Conservation (phyloP, 208 protist genomes). For the Entamoeba invadens region DNA sequence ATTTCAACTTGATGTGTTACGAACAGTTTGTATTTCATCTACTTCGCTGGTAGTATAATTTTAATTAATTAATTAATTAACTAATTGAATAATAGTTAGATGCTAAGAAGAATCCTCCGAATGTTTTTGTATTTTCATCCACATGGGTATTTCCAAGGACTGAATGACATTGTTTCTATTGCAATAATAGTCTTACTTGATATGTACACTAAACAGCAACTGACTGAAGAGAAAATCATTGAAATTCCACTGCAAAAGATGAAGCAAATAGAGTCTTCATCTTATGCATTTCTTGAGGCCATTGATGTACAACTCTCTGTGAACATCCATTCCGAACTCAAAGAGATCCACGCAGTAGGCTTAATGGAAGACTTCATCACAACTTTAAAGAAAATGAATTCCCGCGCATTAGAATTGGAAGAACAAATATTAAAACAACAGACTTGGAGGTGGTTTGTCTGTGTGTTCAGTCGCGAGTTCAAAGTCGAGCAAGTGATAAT, state of each 20-base stretch:
- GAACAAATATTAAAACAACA: background rate
- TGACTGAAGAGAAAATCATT: background rate
- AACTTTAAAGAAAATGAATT: background rate
- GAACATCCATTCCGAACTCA: background rate
- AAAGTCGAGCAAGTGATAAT: background rate
- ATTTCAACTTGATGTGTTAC: background rate
- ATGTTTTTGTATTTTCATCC: background rate
- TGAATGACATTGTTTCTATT: background rate
- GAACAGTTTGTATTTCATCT: no score
- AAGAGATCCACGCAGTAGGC: background rate
- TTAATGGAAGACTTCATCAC: background rate
- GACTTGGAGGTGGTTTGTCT: background rate
- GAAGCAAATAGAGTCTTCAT: background rate
- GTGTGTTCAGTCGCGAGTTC: background rate
- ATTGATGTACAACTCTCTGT: background rate
- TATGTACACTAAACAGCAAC: background rate
- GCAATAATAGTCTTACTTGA: background rate
- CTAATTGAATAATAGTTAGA: no score
- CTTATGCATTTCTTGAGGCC: background rate
- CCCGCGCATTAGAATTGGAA: background rate
- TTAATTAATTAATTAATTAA: no score
- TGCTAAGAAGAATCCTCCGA: background rate
- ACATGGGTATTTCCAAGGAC: background rate
- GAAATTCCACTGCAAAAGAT: background rate
- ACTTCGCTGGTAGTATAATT: no score